These are phyloP conservation scores for Cutaneotrichosporon sp. DNA, from an alignment of 1,284 basidiomycete species.

Conservation along the genomic window DNA sequence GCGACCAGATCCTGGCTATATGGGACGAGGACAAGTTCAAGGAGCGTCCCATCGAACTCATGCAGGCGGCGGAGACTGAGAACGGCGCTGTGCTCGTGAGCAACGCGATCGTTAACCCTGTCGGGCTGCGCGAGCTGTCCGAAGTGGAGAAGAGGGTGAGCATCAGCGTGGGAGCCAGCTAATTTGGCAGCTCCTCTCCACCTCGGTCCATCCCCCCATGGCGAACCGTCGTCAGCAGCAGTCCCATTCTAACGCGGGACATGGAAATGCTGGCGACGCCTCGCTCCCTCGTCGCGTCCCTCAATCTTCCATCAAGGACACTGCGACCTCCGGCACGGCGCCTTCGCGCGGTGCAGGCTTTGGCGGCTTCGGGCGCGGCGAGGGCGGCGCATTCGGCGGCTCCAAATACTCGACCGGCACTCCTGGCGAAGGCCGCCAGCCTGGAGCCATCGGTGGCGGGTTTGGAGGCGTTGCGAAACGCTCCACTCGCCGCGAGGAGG, in stretches of 20 bases:
- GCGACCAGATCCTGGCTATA: conserved; percentile 75
- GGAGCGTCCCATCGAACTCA: conserved; percentile 72
- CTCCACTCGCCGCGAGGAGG: conserved; percentile 13
- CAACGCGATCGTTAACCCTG: conserved; percentile 66
- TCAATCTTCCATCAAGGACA: conserved; percentile 1
- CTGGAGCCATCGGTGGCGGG: conserved; percentile 39
- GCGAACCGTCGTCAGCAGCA: conserved; percentile 25
- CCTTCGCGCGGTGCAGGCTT: conserved; percentile 24
- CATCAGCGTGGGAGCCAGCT: conserved; percentile 4
- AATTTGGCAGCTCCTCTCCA: conserved; percentile 30
- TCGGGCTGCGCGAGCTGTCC: conserved; percentile 67
- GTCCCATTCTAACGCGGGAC: conserved; percentile 4
- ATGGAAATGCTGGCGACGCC: not conserved
- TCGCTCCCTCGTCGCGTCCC: conserved; percentile 9
- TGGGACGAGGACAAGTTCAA: conserved; percentile 70
- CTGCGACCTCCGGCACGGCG: not conserved
- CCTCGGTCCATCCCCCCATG: conserved; percentile 35
- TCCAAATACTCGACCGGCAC: conserved; percentile 33
- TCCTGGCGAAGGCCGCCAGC: conserved; percentile 22
- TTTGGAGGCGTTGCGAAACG: conserved; percentile 41
- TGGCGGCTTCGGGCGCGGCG: conserved; percentile 40
- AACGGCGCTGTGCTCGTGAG: conserved; percentile 78
- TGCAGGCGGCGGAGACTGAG: conserved; percentile 58
- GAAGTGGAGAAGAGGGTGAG: conserved; percentile 84
- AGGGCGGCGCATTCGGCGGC: conserved; percentile 38